A percentile compares a stretch with the other conserved stretches of the same genome.
Evolutionary conservation across 345 rosid genomes (phyloP).

Genomic region (Acer saccharum): DNA sequence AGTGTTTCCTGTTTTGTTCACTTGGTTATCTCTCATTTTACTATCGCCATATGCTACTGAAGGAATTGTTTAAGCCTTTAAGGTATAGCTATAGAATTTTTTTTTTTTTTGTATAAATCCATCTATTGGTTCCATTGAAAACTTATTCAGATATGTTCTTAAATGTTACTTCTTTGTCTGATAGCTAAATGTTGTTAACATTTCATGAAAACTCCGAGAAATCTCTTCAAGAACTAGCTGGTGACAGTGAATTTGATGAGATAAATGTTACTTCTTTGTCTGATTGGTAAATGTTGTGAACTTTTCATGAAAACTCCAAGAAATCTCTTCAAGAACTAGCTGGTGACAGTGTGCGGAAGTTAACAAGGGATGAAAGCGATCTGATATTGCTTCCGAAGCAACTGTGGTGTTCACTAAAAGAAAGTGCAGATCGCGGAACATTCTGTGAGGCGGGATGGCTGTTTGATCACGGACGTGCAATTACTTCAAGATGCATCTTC

Average conservation of each 20-base stretch:
- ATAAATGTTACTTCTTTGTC: not conserved
- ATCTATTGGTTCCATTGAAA: not conserved
- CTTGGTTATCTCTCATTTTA: not conserved
- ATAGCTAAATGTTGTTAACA: constrained; percentile 6
- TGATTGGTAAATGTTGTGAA: constrained; percentile 8
- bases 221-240: constrained; percentile 46
- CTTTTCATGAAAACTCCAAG: constrained; percentile 31
- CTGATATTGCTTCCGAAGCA: constrained; percentile 73
- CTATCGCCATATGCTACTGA: not conserved
- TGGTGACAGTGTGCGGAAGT: constrained; percentile 40
- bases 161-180: not conserved
- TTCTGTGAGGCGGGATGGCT: constrained; percentile 74
- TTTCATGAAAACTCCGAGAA: constrained; percentile 33
- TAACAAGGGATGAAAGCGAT: constrained; percentile 53
- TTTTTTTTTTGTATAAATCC: not conserved
- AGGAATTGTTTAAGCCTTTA: not conserved
- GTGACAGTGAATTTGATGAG: constrained; percentile 22
- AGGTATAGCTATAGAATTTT: too few species aligned
- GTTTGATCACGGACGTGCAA: constrained; percentile 49
- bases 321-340: constrained; percentile 43
- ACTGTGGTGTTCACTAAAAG: constrained; percentile 70
- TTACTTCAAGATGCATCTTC: constrained; percentile 68
- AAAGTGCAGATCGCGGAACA: constrained; percentile 43
- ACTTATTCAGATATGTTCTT: not conserved
- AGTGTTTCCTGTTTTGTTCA: not conserved